These are phyloP conservation scores for Terfezia boudieri DNA, from an alignment of 495 filamentous ascomycete genomes.

Conservation along the genomic window DNA sequence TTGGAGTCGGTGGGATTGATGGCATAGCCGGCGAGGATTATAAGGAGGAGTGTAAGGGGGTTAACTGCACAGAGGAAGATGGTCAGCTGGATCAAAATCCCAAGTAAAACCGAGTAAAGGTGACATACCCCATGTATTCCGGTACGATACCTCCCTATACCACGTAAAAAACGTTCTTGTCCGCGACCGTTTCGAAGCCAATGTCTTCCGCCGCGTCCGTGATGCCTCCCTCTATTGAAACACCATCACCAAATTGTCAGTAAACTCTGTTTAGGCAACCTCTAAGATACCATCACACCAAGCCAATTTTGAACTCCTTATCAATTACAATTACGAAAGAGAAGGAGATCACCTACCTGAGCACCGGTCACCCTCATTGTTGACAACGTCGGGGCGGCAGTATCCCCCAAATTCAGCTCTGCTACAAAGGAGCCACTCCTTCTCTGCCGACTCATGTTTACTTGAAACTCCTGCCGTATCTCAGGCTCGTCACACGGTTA, in stretches of 20 bases:
- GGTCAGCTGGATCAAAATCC: background rate
- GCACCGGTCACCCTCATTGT: conserved; percentile 6
- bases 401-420: conserved; percentile 15
- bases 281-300: background rate
- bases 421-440: conserved; percentile 11
- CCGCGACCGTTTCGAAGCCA: conserved; percentile 1
- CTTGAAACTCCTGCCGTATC: too few relatives aligned
- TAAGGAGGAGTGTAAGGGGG: conserved; percentile 44
- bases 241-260: background rate
- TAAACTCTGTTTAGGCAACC: background rate
- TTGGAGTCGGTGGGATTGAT: conserved; percentile 63
- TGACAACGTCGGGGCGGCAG: conserved; percentile 15
- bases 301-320: background rate
- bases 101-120: background rate
- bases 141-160: conserved; percentile 17
- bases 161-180: conserved; percentile 9
- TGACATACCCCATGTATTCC: conserved; percentile 18
- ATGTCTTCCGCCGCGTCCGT: conserved; percentile 10
- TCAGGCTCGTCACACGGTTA: too few relatives aligned
- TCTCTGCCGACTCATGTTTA: conserved; percentile 10
- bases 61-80: conserved; percentile 24
- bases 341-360: background rate
- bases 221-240: conserved; percentile 13
- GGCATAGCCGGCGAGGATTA: conserved; percentile 45
- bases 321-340: background rate